Evolutionary conservation across 768 basidiomycete genomes (phyloP).

Genomic region (Filobasidium floriforme): DNA sequence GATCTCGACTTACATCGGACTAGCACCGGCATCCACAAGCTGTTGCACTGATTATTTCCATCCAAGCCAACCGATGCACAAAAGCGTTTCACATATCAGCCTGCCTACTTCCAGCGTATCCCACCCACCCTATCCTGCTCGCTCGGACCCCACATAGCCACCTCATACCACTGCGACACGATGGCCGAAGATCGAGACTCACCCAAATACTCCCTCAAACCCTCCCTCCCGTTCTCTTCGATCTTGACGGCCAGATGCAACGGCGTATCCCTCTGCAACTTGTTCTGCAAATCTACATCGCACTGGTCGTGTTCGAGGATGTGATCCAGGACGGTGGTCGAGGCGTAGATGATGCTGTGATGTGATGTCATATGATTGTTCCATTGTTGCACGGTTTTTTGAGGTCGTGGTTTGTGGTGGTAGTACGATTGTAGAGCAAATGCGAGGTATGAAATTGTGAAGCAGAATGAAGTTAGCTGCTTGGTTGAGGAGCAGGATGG

Average conservation of each 20-base stretch:
- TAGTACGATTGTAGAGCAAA: not conserved
- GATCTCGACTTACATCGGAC: conserved; percentile 17
- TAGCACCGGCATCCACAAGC: conserved; percentile 22
- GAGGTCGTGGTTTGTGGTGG: not conserved
- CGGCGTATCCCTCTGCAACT: conserved; percentile 20
- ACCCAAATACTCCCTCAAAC: conserved; percentile 21
- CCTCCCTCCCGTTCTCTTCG: conserved; percentile 22
- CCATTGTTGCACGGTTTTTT: too few relatives aligned
- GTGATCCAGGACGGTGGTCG: conserved; percentile 20
- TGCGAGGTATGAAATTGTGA: not conserved
- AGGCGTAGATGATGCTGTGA: conserved; percentile 19
- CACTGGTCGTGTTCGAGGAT: conserved; percentile 20
- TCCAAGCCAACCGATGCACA: not conserved
- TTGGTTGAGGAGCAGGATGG: too few relatives aligned
- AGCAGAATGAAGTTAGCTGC: too few relatives aligned
- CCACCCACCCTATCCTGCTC: too few relatives aligned
- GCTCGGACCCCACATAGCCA: too few relatives aligned
- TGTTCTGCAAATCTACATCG: conserved; percentile 21
- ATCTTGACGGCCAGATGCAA: conserved; percentile 22
- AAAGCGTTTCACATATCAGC: not conserved
- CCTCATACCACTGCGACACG: not conserved
- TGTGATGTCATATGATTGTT: too few relatives aligned
- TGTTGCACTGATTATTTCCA: conserved; percentile 14
- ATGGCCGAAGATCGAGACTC: not conserved
- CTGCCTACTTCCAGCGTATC: not conserved